A percentile compares a stretch with the other conserved stretches of the same genome.
Conservation (phyloP, 2,329 filamentous ascomycete genomes). For the Diaporthe humulicola region DNA sequence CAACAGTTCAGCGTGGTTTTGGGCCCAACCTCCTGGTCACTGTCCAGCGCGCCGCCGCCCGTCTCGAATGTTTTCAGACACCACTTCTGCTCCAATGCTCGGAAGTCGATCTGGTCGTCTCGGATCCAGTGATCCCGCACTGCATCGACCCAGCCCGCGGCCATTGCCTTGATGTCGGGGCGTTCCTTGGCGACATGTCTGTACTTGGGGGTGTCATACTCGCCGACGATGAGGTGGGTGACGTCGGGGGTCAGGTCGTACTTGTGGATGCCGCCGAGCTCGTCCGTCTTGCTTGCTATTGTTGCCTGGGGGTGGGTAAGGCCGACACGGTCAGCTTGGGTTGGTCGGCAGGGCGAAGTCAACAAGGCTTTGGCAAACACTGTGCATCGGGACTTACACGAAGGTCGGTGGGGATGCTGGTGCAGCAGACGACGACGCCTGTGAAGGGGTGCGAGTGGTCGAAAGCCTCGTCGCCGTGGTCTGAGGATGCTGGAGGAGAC, state of each 20-base stretch:
- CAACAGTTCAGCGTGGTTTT: constrained; percentile 64
- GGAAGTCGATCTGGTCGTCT: constrained; percentile 81
- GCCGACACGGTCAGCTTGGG: constrained; percentile 9
- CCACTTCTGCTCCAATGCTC: constrained; percentile 75
- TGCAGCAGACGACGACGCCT: constrained; percentile 87
- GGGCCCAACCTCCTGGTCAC: constrained; percentile 45
- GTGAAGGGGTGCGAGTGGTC: constrained; percentile 75
- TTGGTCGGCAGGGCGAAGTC: constrained; percentile 9
- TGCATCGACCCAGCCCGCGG: constrained; percentile 86
- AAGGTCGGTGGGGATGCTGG: constrained; percentile 83
- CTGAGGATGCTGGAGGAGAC: constrained; percentile 42
- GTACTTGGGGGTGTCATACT: constrained; percentile 92
- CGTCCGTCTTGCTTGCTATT: constrained; percentile 73
- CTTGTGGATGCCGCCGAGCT: constrained; percentile 90
- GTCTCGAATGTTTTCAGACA: constrained; percentile 74
- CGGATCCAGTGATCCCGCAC: constrained; percentile 84
- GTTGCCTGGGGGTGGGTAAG: constrained; percentile 55
- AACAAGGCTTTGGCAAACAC: constrained; percentile 35
- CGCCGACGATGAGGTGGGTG: constrained; percentile 93
- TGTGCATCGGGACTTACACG: constrained; percentile 67
- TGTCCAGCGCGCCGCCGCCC: constrained; percentile 57
- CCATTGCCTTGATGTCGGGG: constrained; percentile 86
- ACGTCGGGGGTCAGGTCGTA: constrained; percentile 96
- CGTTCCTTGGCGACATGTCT: constrained; percentile 92
- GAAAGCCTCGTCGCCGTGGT: constrained; percentile 50